Evolutionary conservation across 2,329 filamentous ascomycete species (phyloP).

Genomic region (Botrytis pseudocinerea): DNA sequence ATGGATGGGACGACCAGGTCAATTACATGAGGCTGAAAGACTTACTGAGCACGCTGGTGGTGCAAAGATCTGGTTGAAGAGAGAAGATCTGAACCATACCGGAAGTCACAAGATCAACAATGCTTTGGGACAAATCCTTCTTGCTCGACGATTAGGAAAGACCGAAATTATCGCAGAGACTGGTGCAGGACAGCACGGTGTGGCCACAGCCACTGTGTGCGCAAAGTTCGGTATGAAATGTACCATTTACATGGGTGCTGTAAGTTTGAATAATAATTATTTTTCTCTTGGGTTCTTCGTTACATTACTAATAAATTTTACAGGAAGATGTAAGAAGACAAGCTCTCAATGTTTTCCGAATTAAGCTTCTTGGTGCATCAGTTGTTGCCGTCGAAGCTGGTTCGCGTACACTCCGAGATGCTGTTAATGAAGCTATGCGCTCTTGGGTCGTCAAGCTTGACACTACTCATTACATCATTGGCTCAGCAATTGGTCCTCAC

Average conservation of each 20-base stretch:
- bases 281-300: background rate
- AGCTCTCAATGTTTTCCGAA: slow-evolving; percentile 96
- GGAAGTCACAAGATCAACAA: slow-evolving; percentile 99
- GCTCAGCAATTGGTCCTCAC: slow-evolving; percentile 94
- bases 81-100: slow-evolving; percentile 96
- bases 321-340: slow-evolving; percentile 90
- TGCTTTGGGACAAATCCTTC: slow-evolving; percentile 85
- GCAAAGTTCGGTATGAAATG: slow-evolving; percentile 99
- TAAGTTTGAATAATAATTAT: slow-evolving; percentile 30
- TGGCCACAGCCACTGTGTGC: slow-evolving; percentile 94
- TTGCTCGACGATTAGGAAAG: slow-evolving; percentile 86
- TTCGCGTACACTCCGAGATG: slow-evolving; percentile 77
- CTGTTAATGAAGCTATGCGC: slow-evolving; percentile 93
- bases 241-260: slow-evolving; percentile 94
- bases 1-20: slow-evolving; percentile 94
- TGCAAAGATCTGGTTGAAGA: slow-evolving; percentile 96
- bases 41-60: slow-evolving; percentile 87
- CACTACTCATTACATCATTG: slow-evolving; percentile 97
- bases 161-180: slow-evolving; percentile 98
- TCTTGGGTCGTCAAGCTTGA: slow-evolving; percentile 92
- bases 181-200: slow-evolving; percentile 95
- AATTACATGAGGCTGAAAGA: slow-evolving; percentile 83
- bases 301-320: slow-evolving; percentile 22
- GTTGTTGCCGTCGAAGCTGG: slow-evolving; percentile 93
- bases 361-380: slow-evolving; percentile 90